Evolutionary conservation across 2,329 filamentous ascomycete genomes (phyloP), one percentile per base, ranked within the genome.

Genomic region (Zymoseptoria pseudotritici): DNA sequence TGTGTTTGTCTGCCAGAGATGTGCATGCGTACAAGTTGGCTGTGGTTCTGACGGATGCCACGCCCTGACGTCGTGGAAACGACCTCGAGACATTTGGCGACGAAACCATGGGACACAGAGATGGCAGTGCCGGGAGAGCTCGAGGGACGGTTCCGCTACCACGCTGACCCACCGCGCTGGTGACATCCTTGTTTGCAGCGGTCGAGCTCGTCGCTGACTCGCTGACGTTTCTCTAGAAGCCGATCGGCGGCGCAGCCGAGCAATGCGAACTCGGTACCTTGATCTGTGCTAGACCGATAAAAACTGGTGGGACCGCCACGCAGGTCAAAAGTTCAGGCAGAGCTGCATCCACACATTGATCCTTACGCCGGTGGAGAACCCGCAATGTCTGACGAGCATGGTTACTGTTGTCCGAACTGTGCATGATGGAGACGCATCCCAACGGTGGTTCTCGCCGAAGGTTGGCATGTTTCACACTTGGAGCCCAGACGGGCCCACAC

Each of bases 91-190:
- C 13, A 46, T 46, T 46, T 46, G 36, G 36, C 9, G 13, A 42
- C 36, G 36, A 11, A 42, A 42, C 36, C 36, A 46, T 46, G 36
- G 36, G 36, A n/a, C 36, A n/a, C 36, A 46, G 36, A 46, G 26
- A 13, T 46, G 17, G 22, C 50, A 60, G 58, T 55, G 57, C 53
- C 55, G 55, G 57, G 24, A 51, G 19, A 54, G 22, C 56, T 50
- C 54, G 52, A 57, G 58, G 53, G 50, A 55, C 59, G 62, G 58
- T 62, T 58, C 56, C 57, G 58, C 56, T 63, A 60, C 62, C 53
- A 64, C 61, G 61, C 59, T 60, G 63, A 55, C 59, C 63, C 63
- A 65, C 63, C 54, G 55, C 53, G 53, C 57, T 59, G 59, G 59
- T 55, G 56, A 62, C 61, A 53, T 46, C 56, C 50, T 42, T 55